Evolutionary conservation across 148 eudicot genomes (phyloP), one percentile per base, ranked within the genome.

Genomic region (Diospyros lotus): DNA sequence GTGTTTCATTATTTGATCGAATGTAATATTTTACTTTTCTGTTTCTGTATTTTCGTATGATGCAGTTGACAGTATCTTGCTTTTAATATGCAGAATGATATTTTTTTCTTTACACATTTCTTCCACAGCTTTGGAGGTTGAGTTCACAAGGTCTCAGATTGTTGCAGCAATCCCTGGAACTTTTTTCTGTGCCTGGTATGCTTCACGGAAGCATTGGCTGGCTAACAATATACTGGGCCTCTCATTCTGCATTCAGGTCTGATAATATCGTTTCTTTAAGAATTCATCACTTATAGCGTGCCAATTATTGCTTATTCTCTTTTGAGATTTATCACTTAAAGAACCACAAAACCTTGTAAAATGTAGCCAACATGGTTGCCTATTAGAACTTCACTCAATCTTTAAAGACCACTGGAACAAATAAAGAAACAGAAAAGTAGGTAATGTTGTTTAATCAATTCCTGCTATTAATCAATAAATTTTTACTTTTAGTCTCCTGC

Each of bases 121-220:
- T 76, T 84, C 51, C 74, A 68, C 98, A 95, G 98, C 97, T 80
- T 75, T 92, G 80, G 98, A 92, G 82, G 75, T 95, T 72, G 98
- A 95, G 84, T 95, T 95, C 74, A 92, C 98, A 59, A 90, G 85
- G 85, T 95, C 99, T 55, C 97, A 95, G 84, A 76, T 90, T 46
- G 84, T 95, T 62, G 96, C 99, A 6, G 93, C 93, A 66, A 90
- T 95, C 68, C 97, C 98, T 45, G 98, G 97, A 68, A 78, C 85
- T 75, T 90, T 95, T 79, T 92, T 95, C 80, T 95, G 97, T 80
- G 96, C 85, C 15, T 95, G 97, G 97, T 95, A 95, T 83, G 98
- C 96, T 83, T 82, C 85, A 74, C 82, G 90, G 91, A 92, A 95
- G 89, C 98, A 95, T 83, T 95, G 98, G 98, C 85, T 95, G 68